phyloP scores from a whole-genome alignment of 2,329 filamentous ascomycete species.

The Hypoxylon sp. region DNA sequence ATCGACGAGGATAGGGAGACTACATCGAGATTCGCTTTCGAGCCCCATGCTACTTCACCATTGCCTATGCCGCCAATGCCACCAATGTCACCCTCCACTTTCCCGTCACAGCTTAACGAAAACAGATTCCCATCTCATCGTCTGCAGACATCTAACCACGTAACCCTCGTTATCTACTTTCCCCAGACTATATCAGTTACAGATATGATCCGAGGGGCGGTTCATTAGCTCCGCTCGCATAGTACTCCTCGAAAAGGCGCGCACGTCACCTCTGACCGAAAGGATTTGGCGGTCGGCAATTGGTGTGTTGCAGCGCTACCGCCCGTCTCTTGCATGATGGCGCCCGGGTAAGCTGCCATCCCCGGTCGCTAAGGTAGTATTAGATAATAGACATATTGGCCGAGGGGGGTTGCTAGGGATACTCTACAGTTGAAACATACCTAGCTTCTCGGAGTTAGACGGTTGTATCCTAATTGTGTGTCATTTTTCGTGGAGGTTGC shows the following conservation, averaged over 20 bases:
- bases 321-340: slow-evolving; percentile 41
- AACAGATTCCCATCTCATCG: slow-evolving; percentile 31
- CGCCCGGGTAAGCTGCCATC: slow-evolving; percentile 33
- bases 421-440: slow-evolving; percentile 10
- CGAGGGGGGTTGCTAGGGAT: slow-evolving; percentile 22
- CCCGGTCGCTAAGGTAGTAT: slow-evolving; percentile 27
- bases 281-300: slow-evolving; percentile 30
- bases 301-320: slow-evolving; percentile 37
- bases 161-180: slow-evolving; percentile 25
- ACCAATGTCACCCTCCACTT: slow-evolving; percentile 32
- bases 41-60: slow-evolving; percentile 18
- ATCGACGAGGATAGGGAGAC: slow-evolving; percentile 9
- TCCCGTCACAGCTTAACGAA: slow-evolving; percentile 16
- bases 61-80: not conserved
- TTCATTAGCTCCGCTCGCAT: slow-evolving; percentile 17
- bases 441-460: slow-evolving; percentile 33
- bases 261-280: slow-evolving; percentile 24
- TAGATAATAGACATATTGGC: slow-evolving; percentile 13
- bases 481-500: slow-evolving; percentile 3
- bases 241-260: slow-evolving; percentile 14
- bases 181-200: slow-evolving; percentile 34
- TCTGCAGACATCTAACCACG: slow-evolving; percentile 29
- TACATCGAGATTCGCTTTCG: slow-evolving; percentile 16
- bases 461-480: slow-evolving; percentile 9
- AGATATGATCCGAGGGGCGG: slow-evolving; percentile 29